Evolutionary conservation across 2,329 filamentous ascomycete genomes (phyloP), one percentile per base, ranked within the genome.

Genomic region (Elsinoe perseae): DNA sequence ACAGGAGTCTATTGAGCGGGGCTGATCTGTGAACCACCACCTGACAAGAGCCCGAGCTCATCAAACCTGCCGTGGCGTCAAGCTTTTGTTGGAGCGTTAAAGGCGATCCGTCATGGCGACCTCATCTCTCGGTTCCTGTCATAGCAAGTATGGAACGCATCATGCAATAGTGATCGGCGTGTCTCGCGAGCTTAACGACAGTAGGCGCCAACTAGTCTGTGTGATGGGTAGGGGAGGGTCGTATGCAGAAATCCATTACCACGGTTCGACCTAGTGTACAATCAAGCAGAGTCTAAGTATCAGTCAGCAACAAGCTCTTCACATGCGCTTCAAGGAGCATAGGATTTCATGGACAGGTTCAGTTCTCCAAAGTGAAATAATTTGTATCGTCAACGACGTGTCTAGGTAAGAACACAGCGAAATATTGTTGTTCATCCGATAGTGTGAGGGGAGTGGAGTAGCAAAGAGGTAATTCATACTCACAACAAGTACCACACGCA

Each of bases 351-450:
- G 14, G 9, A 36, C 10, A 16, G 14, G 14, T 3, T 83, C 80
- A 83, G 80, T 75, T 83, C 80, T 83, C 80, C 80, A 83, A 83
- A 78, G 78, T 83, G 79, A 81, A 77, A 69, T 70, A 34, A 46
- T 56, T 18, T 66, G 62, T 78, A 73, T 82, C 79, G 73, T 80
- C 80, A 83, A 78, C 64, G 73, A 72, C 67, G 67, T 64, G 72
- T 67, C 77, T 82, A 79, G 69, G 80, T 72, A 81, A 82, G 77
- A 83, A 82, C 78, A 82, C 79, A 83, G 80, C 79, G 76, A 81
- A 76, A 76, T 74, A 73, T 73, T 59, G 42, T 72, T 74, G 70
- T 75, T 83, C 80, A 83, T 84, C 81, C 83, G 43, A 16, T 72
- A 62, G n/a, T 7, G 32, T 14, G 12, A 14, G 32, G 32, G 27